Percentiles rank a stretch among this genome's conserved stretches.
phyloP scores from a whole-genome alignment of 2,329 filamentous ascomycete genomes.

The Paecilomyces sp. region DNA sequence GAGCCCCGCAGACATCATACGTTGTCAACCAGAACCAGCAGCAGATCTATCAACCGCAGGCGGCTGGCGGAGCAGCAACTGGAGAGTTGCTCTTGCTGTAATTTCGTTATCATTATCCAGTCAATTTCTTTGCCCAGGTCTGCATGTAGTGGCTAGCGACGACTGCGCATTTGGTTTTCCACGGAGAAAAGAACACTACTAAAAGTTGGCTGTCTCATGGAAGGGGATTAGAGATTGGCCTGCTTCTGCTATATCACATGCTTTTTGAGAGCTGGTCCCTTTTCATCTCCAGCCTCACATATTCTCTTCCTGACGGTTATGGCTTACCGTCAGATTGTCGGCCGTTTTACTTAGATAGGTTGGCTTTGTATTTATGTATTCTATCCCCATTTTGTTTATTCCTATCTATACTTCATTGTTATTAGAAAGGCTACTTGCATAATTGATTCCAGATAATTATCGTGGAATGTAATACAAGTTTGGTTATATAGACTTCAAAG shows the following conservation, averaged over 20 bases:
- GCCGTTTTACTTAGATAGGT: neutral
- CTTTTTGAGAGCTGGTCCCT: neutral
- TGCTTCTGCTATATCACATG: neutral
- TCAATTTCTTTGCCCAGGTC: neutral
- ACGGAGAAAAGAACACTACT: neutral
- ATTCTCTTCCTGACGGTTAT: neutral
- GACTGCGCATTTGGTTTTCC: neutral
- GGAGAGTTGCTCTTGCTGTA: slow-evolving; percentile 65
- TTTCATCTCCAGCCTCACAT: neutral
- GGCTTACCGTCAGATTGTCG: neutral
- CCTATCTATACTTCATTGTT: neutral
- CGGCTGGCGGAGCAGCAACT: slow-evolving; percentile 57
- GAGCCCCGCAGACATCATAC: slow-evolving; percentile 43
- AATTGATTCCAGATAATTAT: neutral
- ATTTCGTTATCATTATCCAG: neutral
- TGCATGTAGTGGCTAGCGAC: neutral
- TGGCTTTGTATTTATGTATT: neutral
- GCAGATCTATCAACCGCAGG: slow-evolving; percentile 64
- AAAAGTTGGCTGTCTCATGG: neutral
- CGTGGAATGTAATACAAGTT: neutral
- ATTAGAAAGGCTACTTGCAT: neutral
- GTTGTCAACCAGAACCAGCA: slow-evolving; percentile 80
- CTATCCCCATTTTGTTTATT: neutral
- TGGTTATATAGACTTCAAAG: neutral
- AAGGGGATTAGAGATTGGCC: neutral